phyloP scores from a whole-genome alignment of 768 basidiomycete genomes.

The Mycena pura region DNA sequence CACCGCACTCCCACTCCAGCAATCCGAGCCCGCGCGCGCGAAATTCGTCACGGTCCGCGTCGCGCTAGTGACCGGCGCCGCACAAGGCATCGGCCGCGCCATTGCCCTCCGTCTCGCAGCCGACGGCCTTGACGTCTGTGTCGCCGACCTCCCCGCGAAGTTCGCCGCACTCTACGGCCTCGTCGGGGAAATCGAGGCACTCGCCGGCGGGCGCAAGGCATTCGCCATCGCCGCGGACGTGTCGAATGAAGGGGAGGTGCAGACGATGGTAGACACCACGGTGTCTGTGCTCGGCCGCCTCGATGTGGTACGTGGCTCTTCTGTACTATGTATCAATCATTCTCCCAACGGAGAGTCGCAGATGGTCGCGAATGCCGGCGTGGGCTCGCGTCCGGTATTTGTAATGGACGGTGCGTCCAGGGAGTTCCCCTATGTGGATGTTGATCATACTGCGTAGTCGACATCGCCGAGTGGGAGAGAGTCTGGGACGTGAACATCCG shows the following conservation, averaged over 20 bases:
- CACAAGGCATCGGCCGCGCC: constrained; percentile 41
- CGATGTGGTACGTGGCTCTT: constrained; percentile 39
- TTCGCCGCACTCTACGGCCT: constrained; percentile 27
- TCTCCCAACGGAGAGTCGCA: constrained; percentile 4
- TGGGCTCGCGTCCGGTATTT: constrained; percentile 2
- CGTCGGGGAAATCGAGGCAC: constrained; percentile 32
- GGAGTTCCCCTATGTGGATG: neutral
- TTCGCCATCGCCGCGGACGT: constrained; percentile 34
- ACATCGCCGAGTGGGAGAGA: constrained; percentile 39
- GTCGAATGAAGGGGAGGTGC: constrained; percentile 35
- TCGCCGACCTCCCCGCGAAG: constrained; percentile 36
- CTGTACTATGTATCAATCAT: neutral
- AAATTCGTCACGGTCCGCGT: constrained; percentile 22
- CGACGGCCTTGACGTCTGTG: constrained; percentile 40
- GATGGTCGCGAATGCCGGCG: constrained; percentile 47
- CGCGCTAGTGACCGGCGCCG: constrained; percentile 41
- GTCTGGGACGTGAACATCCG: constrained; percentile 46
- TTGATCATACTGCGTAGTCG: constrained; percentile 30
- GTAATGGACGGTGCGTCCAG: constrained; percentile 28
- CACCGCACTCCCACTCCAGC: neutral
- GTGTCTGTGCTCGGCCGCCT: constrained; percentile 30
- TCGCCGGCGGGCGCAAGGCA: constrained; percentile 27
- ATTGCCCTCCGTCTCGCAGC: constrained; percentile 40
- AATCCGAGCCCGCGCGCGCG: no score
- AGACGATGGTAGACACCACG: constrained; percentile 33